Percentiles rank a stretch among this genome's conserved stretches.
Conservation (phyloP, 768 basidiomycete genomes). For the Mycena crocata region DNA sequence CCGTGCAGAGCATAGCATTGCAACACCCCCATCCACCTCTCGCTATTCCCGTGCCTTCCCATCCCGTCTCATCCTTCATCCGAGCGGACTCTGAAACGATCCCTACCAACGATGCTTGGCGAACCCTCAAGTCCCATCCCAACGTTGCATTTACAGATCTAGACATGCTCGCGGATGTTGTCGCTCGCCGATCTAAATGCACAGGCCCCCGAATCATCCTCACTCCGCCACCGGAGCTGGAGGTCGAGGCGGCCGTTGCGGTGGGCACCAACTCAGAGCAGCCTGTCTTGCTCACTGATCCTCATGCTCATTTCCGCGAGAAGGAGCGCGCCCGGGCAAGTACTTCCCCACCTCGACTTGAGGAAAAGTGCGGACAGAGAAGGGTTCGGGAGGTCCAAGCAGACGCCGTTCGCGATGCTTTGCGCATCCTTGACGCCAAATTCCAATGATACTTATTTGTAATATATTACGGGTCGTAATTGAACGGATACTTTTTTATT, state of each 20-base stretch:
- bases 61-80: slow-evolving; percentile 27
- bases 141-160: slow-evolving; percentile 90
- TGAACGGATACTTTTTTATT: slow-evolving; percentile 9
- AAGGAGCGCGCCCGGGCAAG: slow-evolving; percentile 50
- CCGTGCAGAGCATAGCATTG: slow-evolving; percentile 11
- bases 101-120: slow-evolving; percentile 87
- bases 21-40: slow-evolving; percentile 25
- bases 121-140: slow-evolving; percentile 87
- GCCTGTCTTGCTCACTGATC: slow-evolving; percentile 62
- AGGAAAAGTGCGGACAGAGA: slow-evolving; percentile 74
- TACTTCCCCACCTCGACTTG: slow-evolving; percentile 61
- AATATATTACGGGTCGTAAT: slow-evolving; percentile 24
- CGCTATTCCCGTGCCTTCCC: slow-evolving; percentile 33
- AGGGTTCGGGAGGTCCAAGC: slow-evolving; percentile 75
- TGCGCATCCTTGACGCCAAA: slow-evolving; percentile 78
- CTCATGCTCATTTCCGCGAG: slow-evolving; percentile 64
- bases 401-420: slow-evolving; percentile 79
- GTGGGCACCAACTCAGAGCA: slow-evolving; percentile 41
- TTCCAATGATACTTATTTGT: slow-evolving; percentile 43
- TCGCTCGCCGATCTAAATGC: slow-evolving; percentile 84
- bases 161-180: slow-evolving; percentile 87
- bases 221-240: slow-evolving; percentile 56
- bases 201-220: slow-evolving; percentile 75
- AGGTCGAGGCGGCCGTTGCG: slow-evolving; percentile 31
- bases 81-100: slow-evolving; percentile 62